These are phyloP conservation scores for Spiraea crenata DNA, from an alignment of 331 rosid species.

Conservation along the genomic window DNA sequence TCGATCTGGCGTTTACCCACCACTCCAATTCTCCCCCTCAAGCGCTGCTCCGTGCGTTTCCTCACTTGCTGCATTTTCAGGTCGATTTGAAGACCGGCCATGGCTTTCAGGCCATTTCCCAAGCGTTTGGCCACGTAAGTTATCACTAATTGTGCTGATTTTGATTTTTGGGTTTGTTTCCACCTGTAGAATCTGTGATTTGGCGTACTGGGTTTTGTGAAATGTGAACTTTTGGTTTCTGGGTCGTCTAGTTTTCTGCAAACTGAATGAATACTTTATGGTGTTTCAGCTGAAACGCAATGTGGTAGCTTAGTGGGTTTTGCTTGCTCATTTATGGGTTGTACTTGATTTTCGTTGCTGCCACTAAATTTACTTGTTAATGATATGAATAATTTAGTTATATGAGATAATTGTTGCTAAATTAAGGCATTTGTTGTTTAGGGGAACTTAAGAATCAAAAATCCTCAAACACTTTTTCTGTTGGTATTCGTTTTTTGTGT, in stretches of 20 bases:
- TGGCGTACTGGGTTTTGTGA: constrained; percentile 13
- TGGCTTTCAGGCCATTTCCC: constrained; percentile 68
- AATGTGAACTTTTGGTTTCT: background rate
- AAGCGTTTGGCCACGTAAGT: constrained; percentile 66
- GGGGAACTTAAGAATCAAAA: background rate
- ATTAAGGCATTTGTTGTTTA: background rate
- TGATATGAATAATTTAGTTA: background rate
- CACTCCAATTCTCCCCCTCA: constrained; percentile 56
- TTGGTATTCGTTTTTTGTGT: background rate
- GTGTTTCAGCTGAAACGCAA: background rate
- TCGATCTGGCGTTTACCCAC: constrained; percentile 67
- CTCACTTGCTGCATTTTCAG: constrained; percentile 48
- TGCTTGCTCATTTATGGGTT: background rate
- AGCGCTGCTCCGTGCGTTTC: constrained; percentile 47
- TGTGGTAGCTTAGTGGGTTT: constrained; percentile 5
- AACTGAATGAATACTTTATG: background rate
- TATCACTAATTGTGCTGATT: background rate
- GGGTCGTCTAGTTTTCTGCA: background rate
- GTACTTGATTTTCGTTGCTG: background rate
- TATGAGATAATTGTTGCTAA: background rate
- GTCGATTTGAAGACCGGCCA: constrained; percentile 71
- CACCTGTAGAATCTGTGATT: background rate
- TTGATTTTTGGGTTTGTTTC: constrained; percentile 13
- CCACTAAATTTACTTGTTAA: background rate
- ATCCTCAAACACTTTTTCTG: background rate